A percentile compares a stretch with the other conserved stretches of the same genome.
Evolutionary conservation across 352 stramenopile genomes (phyloP).

Genomic region (Phytopythium boreale): DNA sequence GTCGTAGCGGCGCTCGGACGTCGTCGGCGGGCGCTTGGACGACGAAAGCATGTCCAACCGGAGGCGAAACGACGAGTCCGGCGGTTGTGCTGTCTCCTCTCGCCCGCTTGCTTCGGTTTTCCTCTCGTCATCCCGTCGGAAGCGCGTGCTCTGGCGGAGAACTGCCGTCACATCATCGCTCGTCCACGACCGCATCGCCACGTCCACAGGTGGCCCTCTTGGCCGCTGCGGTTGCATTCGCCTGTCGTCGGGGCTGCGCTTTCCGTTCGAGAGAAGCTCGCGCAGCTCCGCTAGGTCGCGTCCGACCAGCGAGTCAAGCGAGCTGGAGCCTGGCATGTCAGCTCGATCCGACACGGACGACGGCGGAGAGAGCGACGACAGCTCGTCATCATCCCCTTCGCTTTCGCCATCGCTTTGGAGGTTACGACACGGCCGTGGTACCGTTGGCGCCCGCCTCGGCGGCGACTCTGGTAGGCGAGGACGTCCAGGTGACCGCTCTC

Average conservation of each 20-base stretch:
- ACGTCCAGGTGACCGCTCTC: constrained; percentile 5
- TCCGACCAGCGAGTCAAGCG: constrained; percentile 45
- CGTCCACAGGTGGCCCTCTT: neutral
- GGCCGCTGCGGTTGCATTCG: neutral
- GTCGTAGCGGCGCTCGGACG: neutral
- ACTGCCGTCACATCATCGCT: constrained; percentile 25
- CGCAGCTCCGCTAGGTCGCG: constrained; percentile 44
- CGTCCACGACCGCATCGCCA: constrained; percentile 15
- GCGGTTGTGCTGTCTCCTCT: neutral
- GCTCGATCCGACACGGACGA: constrained; percentile 22
- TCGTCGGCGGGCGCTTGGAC: neutral
- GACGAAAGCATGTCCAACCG: neutral
- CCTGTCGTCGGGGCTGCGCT: neutral
- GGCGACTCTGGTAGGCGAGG: constrained; percentile 3
- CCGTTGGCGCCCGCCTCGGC: neutral
- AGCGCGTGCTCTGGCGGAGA: constrained; percentile 35
- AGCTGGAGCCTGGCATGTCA: constrained; percentile 20
- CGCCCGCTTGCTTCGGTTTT: too few relatives aligned
- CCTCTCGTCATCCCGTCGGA: constrained; percentile 11
- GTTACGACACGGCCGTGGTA: neutral
- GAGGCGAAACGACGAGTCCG: neutral
- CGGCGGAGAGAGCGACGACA: constrained; percentile 21
- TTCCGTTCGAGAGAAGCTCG: constrained; percentile 31
- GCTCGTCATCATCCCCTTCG: neutral
- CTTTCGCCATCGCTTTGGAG: neutral